phyloP scores from a whole-genome alignment of 2,329 filamentous ascomycete species.

The Xylaria polymorpha region DNA sequence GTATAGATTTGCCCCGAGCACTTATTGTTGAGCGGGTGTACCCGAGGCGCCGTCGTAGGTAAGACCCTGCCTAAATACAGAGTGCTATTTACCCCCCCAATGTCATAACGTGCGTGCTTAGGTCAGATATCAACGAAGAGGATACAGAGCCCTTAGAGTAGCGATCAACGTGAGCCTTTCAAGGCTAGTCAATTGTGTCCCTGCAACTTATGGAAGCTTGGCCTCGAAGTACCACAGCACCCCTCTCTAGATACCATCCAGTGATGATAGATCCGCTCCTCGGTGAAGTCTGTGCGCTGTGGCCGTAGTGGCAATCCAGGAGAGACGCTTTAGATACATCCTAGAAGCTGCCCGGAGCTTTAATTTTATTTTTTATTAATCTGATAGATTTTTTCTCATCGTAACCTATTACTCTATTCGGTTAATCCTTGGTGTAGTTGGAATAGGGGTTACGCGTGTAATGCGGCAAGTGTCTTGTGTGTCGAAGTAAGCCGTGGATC shows the following conservation, averaged over 20 bases:
- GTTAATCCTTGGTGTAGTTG: not conserved
- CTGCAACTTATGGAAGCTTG: not conserved
- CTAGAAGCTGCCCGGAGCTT: not conserved
- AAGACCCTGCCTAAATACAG: not conserved
- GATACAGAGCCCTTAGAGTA: not conserved
- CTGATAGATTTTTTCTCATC: not conserved
- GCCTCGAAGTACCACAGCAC: not conserved
- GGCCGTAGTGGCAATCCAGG: not conserved
- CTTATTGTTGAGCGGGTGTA: not conserved
- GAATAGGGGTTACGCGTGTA: not conserved
- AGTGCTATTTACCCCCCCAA: not conserved
- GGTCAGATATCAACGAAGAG: not conserved
- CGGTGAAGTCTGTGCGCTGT: not conserved
- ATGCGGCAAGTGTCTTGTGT: not conserved
- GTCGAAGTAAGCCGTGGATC: not conserved
- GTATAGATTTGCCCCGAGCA: not conserved
- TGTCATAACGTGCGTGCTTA: not conserved
- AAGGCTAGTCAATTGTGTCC: not conserved
- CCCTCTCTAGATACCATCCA: not conserved
- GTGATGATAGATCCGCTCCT: not conserved
- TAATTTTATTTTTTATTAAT: not conserved
- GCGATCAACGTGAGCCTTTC: not conserved
- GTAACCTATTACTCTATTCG: not conserved
- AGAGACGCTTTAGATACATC: not conserved
- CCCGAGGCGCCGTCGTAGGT: not conserved